Conservation (phyloP, 2,329 filamentous ascomycete genomes). For the Neonectria ditissima region DNA sequence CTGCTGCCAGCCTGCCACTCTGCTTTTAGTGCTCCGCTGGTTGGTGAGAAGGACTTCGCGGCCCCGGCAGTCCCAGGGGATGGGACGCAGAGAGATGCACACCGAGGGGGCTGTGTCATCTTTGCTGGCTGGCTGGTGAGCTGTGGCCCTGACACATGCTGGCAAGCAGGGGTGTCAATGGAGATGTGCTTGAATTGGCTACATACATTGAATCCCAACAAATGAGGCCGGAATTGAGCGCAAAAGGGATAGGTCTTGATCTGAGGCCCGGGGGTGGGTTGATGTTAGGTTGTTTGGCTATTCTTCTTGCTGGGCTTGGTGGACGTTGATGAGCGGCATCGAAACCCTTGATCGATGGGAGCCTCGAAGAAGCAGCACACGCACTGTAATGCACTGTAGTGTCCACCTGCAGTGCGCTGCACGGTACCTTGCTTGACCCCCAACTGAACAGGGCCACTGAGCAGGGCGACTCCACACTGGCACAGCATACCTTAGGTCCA, state of each 20-base stretch:
- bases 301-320: slow-evolving; percentile 3
- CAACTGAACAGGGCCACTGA: slow-evolving; percentile 9
- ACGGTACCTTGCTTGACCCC: slow-evolving; percentile 27
- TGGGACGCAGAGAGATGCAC: slow-evolving; percentile 28
- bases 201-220: slow-evolving; percentile 15
- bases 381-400: slow-evolving; percentile 23
- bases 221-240: not conserved
- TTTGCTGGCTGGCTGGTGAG: slow-evolving; percentile 30
- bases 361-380: slow-evolving; percentile 5
- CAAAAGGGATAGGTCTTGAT: slow-evolving; percentile 11
- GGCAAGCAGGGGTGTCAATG: slow-evolving; percentile 18
- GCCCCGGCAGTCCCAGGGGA: slow-evolving; percentile 14
- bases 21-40: slow-evolving; percentile 27
- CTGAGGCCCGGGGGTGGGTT: slow-evolving; percentile 12
- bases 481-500: slow-evolving; percentile 18
- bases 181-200: slow-evolving; percentile 18
- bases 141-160: slow-evolving; percentile 32
- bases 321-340: slow-evolving; percentile 7
- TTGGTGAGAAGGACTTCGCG: slow-evolving; percentile 13
- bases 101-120: slow-evolving; percentile 29
- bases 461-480: slow-evolving; percentile 2
- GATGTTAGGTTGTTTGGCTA: not conserved
- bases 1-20: slow-evolving; percentile 17
- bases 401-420: slow-evolving; percentile 21
- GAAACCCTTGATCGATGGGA: slow-evolving; percentile 5